phyloP scores from a whole-genome alignment of 495 filamentous ascomycete genomes.

The Aspergillus wentii region DNA sequence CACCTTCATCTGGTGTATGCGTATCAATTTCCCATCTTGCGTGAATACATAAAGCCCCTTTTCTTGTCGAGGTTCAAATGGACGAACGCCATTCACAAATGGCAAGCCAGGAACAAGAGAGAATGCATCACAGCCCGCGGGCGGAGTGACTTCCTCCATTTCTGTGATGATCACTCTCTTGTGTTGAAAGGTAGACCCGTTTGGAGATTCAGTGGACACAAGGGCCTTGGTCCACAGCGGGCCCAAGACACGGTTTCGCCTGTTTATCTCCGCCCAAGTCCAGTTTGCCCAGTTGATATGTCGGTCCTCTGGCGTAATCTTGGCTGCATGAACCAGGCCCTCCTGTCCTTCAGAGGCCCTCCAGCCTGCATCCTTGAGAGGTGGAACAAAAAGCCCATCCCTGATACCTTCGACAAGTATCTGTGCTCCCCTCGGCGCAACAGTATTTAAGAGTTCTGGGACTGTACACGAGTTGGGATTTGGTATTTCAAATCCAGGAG shows the following conservation, averaged over 20 bases:
- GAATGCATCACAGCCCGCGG: constrained; percentile 22
- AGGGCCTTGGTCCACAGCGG: constrained; percentile 49
- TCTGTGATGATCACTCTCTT: constrained; percentile 37
- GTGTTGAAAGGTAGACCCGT: constrained; percentile 18
- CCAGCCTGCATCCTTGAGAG: constrained; percentile 41
- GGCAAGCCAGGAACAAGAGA: constrained; percentile 32
- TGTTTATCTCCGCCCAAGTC: constrained; percentile 41
- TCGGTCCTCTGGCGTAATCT: constrained; percentile 48
- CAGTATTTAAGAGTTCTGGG: constrained; percentile 31
- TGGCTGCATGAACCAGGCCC: constrained; percentile 39
- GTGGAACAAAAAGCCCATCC: constrained; percentile 59
- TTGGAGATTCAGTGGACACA: constrained; percentile 14
- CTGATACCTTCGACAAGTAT: constrained; percentile 59
- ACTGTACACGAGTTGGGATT: constrained; percentile 37
- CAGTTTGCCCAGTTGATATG: constrained; percentile 50
- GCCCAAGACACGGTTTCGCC: constrained; percentile 47
- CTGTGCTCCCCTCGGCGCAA: constrained; percentile 46
- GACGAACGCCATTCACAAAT: constrained; percentile 26
- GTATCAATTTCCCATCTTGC: constrained; percentile 29
- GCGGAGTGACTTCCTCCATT: constrained; percentile 29
- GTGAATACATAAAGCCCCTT: constrained; percentile 36
- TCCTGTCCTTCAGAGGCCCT: constrained; percentile 8
- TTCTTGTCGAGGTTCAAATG: constrained; percentile 21
- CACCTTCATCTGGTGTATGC: constrained; percentile 39
- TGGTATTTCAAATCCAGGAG: constrained; percentile 48